These are phyloP conservation scores for Cystoisospora suis DNA, from an alignment of 169 alveolate species.

Conservation along the genomic window DNA sequence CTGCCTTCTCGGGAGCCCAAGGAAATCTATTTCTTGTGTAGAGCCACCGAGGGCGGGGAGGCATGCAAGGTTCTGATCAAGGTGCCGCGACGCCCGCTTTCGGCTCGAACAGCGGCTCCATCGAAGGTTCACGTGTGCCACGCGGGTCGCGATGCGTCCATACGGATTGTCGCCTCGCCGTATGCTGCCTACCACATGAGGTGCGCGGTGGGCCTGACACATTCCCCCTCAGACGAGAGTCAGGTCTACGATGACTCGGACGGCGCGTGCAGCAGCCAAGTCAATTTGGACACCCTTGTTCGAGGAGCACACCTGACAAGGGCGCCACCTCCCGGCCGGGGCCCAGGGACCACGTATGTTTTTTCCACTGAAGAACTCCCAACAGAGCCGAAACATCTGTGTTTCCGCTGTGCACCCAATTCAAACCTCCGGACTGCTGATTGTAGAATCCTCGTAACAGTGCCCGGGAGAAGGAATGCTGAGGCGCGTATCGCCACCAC, in stretches of 20 bases:
- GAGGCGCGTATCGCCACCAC: neutral
- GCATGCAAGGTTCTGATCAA: neutral
- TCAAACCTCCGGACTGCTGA: neutral
- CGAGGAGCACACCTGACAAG: neutral
- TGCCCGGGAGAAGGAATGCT: neutral
- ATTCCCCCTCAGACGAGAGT: neutral
- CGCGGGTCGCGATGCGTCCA: neutral
- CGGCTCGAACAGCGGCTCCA: neutral
- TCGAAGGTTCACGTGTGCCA: constrained; percentile 1
- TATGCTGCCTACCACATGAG: neutral
- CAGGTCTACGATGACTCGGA: constrained; percentile 18
- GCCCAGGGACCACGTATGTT: neutral
- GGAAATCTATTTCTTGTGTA: neutral
- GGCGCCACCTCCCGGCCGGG: neutral
- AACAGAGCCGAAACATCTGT: neutral
- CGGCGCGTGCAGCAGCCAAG: neutral
- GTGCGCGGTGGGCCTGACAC: constrained; percentile 8
- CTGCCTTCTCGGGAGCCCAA: neutral
- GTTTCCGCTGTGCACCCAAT: neutral
- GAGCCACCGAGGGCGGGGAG: neutral
- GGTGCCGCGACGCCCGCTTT: neutral
- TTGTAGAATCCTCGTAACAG: constrained; percentile 2
- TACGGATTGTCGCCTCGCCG: neutral
- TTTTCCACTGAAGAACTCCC: neutral
- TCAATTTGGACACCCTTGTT: neutral